Evolutionary conservation across 345 rosid species (phyloP).

Genomic region (Theobroma cacao): DNA sequence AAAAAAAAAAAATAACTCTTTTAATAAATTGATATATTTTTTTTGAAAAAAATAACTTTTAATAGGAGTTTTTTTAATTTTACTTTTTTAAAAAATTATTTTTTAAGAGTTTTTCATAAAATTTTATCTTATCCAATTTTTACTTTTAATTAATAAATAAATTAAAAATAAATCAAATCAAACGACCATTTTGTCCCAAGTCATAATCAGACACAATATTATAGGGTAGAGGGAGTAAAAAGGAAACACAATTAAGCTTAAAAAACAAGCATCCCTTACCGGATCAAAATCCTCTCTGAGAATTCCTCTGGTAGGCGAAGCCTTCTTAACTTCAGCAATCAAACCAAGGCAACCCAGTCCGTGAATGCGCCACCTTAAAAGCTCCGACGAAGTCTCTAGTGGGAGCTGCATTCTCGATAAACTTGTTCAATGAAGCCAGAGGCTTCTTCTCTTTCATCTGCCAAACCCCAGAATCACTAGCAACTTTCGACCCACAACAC

Average conservation of each 20-base stretch:
- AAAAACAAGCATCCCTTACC: conserved; percentile 29
- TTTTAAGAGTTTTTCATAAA: too few species aligned
- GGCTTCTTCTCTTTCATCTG: conserved; percentile 76
- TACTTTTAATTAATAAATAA: too few species aligned
- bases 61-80: too few species aligned
- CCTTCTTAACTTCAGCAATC: conserved; percentile 98
- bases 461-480: conserved; percentile 5
- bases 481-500: not conserved
- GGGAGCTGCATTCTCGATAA: conserved; percentile 60
- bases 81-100: too few species aligned
- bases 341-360: conserved; percentile 79
- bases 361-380: conserved; percentile 60
- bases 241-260: not conserved
- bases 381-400: conserved; percentile 80
- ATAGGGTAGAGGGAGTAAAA: too few species aligned
- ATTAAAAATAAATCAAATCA: too few species aligned
- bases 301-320: conserved; percentile 92
- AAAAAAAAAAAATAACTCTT: too few species aligned
- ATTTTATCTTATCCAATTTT: too few species aligned
- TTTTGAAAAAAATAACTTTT: too few species aligned
- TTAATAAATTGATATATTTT: too few species aligned
- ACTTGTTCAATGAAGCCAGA: conserved; percentile 43
- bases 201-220: too few species aligned
- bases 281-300: conserved; percentile 89
- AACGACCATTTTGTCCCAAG: too few species aligned